Base-by-base conservation (phyloP, 2,329 filamentous ascomycete species). In the Aspergillus calidoustus region DNA sequence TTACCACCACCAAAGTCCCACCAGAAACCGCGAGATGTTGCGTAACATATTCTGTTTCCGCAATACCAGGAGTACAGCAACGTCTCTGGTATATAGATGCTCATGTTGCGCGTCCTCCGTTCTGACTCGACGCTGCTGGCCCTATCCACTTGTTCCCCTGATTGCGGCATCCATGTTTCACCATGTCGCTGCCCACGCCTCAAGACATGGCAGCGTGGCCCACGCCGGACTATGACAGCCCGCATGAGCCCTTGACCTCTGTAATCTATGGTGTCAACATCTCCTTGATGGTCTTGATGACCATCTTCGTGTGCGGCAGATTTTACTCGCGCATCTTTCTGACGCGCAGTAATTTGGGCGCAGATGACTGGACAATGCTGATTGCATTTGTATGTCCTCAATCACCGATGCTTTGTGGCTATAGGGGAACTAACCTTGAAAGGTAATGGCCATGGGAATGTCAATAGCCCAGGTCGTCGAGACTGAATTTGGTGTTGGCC, bases 221-320 rank as follows among this genome's bases (percentile, higher is more conserved):
- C 7, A 25, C 15, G 19, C 46, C 55, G 13, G 30, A 57, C 46
- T 57, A 57, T 30, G 55, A 57, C 17, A 17, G 44, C 47, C 55
- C 55, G 17, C 55, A 57, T 19, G 55, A 57, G 11, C 55, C 47
- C 30, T 22, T 57, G n/a, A 34, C 22, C 6, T 2, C 55, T 19
- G 31, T 43, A 28, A 57, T 57, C 22, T 57, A 57, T n/a, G 55
- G 46, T 23, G 55, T 57, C 46, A 50, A 57, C 7, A 57, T 57
- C 28, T 31, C 55, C 7, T 23, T 57, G 19, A 50, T 50, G 46
- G 46, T 19, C 6, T 30, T 50, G 8, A 57, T 57, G 55, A 57
- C 55, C 6, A 19, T 51, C 7, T 57, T 57, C 25, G 30, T 57
- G n/a, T 46, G n/a, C 3, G 47, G 47, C 30, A 17, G 55, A 19